Evolutionary conservation across 139 green algal genomes (phyloP).

Genomic region (Haematococcus lacustris): DNA sequence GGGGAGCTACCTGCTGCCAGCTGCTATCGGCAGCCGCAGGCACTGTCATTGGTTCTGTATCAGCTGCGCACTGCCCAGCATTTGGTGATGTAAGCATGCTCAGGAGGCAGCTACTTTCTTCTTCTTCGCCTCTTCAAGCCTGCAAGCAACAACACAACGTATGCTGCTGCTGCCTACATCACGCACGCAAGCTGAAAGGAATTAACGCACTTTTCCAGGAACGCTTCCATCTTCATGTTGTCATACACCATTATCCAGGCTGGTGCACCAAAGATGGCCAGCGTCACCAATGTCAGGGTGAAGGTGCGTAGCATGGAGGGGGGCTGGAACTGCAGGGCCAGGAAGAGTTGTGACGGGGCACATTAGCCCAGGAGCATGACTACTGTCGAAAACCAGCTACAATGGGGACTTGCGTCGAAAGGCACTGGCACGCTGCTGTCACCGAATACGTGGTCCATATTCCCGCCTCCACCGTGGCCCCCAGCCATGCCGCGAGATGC

Average conservation of each 20-base stretch:
- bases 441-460: conserved; percentile 21
- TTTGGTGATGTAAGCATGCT: background rate
- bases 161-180: too few species aligned
- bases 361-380: background rate
- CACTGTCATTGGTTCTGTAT: background rate
- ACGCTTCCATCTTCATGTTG: conserved; percentile 13
- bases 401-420: conserved; percentile 11
- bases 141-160: too few species aligned
- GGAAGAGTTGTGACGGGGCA: background rate
- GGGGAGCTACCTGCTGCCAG: background rate
- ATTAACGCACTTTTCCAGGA: conserved; percentile 11
- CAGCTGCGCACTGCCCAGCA: background rate
- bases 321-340: conserved; percentile 13
- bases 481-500: conserved; percentile 8
- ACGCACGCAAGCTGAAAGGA: background rate
- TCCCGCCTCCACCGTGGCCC: conserved; percentile 7
- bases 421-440: conserved; percentile 11
- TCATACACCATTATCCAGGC: conserved; percentile 14
- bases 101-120: background rate
- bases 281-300: conserved; percentile 3
- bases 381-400: background rate
- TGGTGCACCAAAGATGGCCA: conserved; percentile 11
- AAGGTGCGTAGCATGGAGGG: conserved; percentile 10
- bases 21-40: background rate
- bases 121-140: background rate